These are phyloP conservation scores for Penicillium crustosum DNA, from an alignment of 2,329 filamentous ascomycete species.

Conservation along the genomic window DNA sequence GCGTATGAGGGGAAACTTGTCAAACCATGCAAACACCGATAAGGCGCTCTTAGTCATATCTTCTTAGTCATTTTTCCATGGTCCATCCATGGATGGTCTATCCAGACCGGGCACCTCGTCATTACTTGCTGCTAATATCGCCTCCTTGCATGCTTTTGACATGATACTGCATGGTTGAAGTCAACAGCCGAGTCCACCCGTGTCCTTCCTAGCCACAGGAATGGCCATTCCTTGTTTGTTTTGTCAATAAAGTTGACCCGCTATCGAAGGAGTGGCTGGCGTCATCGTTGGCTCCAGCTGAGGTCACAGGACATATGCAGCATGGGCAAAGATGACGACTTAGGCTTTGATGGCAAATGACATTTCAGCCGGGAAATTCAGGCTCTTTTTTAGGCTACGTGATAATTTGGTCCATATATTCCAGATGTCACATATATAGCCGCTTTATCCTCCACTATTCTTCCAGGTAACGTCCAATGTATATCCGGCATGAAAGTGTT, in stretches of 20 bases:
- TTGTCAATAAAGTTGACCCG: constrained; percentile 2
- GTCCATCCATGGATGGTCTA: too few relatives aligned
- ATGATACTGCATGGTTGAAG: not conserved
- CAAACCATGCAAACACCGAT: constrained; percentile 11
- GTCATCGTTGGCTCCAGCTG: constrained; percentile 3
- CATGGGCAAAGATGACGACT: constrained; percentile 4
- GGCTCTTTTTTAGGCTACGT: not conserved
- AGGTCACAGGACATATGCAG: constrained; percentile 4
- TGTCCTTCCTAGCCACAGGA: not conserved
- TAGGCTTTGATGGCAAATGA: not conserved
- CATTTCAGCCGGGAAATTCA: not conserved
- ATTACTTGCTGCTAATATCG: not conserved
- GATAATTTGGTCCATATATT: not conserved
- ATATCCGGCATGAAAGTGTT: not conserved
- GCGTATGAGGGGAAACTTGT: constrained; percentile 6
- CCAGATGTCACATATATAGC: not conserved
- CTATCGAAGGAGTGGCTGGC: not conserved
- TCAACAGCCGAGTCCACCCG: not conserved
- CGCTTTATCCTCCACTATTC: not conserved
- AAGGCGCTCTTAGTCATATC: constrained; percentile 5
- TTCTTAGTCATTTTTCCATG: constrained; percentile 2
- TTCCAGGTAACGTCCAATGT: not conserved
- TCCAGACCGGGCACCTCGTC: not conserved
- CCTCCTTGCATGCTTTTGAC: constrained; percentile 1
- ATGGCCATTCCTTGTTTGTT: not conserved